A percentile compares a stretch with the other conserved stretches of the same genome.
phyloP scores from a whole-genome alignment of 2,329 filamentous ascomycete genomes.

The Stylonectria norvegica region DNA sequence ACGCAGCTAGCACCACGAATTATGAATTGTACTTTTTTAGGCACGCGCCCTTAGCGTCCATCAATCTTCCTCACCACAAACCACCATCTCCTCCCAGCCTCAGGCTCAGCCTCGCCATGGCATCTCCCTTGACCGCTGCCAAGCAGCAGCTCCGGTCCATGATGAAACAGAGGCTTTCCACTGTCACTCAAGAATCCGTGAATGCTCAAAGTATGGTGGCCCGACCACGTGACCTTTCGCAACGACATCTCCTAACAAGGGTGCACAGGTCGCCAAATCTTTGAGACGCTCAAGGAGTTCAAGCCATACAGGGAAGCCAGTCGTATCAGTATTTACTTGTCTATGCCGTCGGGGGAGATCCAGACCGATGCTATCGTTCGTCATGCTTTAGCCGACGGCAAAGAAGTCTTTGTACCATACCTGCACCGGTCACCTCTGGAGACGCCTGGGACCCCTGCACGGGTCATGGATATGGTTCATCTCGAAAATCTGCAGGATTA shows the following conservation, averaged over 20 bases:
- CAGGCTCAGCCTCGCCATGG: constrained; percentile 39
- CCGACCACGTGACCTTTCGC: constrained; percentile 2
- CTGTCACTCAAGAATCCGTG: constrained; percentile 60
- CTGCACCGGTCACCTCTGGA: constrained; percentile 61
- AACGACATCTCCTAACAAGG: constrained; percentile 17
- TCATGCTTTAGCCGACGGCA: constrained; percentile 72
- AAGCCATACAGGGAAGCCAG: constrained; percentile 72
- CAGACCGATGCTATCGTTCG: constrained; percentile 79
- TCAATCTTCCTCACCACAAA: too few relatives aligned
- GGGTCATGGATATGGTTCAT: constrained; percentile 93
- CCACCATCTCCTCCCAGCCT: constrained; percentile 3
- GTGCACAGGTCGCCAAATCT: constrained; percentile 59
- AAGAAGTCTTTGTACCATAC: constrained; percentile 89
- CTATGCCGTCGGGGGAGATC: constrained; percentile 86
- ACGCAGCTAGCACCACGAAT: too few relatives aligned
- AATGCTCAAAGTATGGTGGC: constrained; percentile 63
- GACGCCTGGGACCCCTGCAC: constrained; percentile 51
- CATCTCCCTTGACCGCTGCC: constrained; percentile 55
- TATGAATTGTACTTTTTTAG: too few relatives aligned
- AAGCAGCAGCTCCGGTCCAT: constrained; percentile 73
- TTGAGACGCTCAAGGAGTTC: constrained; percentile 61
- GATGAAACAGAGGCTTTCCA: constrained; percentile 65
- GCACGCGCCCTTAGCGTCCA: too few relatives aligned
- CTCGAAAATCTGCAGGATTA: constrained; percentile 73
- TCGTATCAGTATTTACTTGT: constrained; percentile 81